Base-by-base conservation (phyloP, 1,284 basidiomycete genomes). In the Cerrena zonata region DNA sequence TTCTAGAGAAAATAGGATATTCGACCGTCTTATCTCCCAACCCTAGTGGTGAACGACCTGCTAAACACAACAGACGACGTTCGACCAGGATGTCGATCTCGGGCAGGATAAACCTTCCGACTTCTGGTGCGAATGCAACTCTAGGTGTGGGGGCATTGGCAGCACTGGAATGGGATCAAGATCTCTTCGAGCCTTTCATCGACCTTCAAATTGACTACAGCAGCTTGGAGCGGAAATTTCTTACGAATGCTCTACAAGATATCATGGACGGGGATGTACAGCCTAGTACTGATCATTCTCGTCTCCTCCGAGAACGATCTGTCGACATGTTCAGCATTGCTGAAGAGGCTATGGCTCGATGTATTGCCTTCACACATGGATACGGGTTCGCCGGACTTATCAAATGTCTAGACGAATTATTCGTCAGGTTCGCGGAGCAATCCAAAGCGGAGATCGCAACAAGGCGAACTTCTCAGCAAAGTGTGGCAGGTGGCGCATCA, bases 141-240 rank as follows among this genome's bases (percentile, higher is more conserved):
- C 53, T 5, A 19, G 50, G 37, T 2, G 11, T 15, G 39, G 43
- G 18, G 24, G 51, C 53, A 23, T 48, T 52, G n/a, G 58, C 64
- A 26, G 54, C 65, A 74, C 69, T 80, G 55, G 83, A 84, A 45
- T 96, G 94, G 94, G 91, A 95, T 61, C 84, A 86, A 49, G 83
- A 87, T 37, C 74, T 96, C 7, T 94, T 93, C 66, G 91, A 94
- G 63, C 91, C 94, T 0, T 96, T 95, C 72, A 73, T 94, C 18
- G 89, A 94, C 61, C 86, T 87, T 55, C 94, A 96, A 62, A 75
- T 81, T 15, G 86, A 92, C 49, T 96, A 94, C 65, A 78, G 80
- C 0, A 69, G 75, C 0, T 74, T 94, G 36, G 94, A 97, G 66
- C 76, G 78, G 40, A 78, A 80, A 10, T 76, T 81, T 46, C 69